Evolutionary conservation across 1,139 yeast species (phyloP), one percentile per base, ranked within the genome.

Genomic region (Ogataea hybrid): DNA sequence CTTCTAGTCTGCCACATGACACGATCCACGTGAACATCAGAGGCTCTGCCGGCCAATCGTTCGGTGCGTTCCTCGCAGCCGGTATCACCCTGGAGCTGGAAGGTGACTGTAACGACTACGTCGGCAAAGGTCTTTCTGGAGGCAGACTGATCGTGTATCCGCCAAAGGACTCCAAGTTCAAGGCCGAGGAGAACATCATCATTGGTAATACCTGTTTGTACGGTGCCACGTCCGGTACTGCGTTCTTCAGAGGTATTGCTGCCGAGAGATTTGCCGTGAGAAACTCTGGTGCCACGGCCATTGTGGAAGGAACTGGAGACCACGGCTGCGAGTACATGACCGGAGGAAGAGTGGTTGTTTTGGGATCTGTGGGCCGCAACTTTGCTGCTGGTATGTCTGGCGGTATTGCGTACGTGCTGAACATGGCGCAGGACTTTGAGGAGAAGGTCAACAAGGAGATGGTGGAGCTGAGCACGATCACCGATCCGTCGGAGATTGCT

Each of bases 301-400:
- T 92, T 51, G 89, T 88, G 52, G 98, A 92, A 70, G 96, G 96
- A 62, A 84, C 88, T 51, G 98, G 98, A 72, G 97, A 90, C 64
- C 97, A 92, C 65, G 97, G 98, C 43, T 92, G 97, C 72, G 98
- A 92, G 68, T 92, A 92, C 71, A 92, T 92, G 98, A 89, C 97
- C 58, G 97, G 98, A 65, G 98, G 98, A 64, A 81, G 97, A 59
- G 96, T 92, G 48, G 87, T 92, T 62, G 88, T 92, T 41, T 77
- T 92, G 55, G 96, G 97, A 39, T 69, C 81, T 43, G 86, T 96
- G 59, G 97, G 96, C 48, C 81, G 97, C 54, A 85, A 89, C 71
- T 92, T 92, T 65, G 97, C 97, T 34, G 96, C 98, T 43, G 98
- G 98, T 74, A 94, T 94, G 87, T 90, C 97, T 58, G 98, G 98